Evolutionary conservation across 306 rosid species (phyloP), one percentile per base, ranked within the genome.

Genomic region (Ochetophila trinervis): DNA sequence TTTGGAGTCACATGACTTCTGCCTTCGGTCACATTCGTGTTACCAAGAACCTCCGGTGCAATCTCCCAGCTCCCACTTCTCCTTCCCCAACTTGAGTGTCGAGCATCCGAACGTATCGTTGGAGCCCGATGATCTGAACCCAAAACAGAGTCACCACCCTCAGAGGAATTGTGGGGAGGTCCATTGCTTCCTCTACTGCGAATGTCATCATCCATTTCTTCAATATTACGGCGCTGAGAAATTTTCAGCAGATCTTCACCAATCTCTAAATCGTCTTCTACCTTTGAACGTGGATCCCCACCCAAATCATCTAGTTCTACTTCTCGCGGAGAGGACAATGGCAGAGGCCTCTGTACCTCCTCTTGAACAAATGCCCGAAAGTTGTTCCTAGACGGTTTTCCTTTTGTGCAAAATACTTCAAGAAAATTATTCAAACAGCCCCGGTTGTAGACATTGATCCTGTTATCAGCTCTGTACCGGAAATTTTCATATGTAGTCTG

Each of bases 401-500:
- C 75, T 79, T 85, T 80, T 5, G 95, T 73, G 74, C 94, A 91
- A 62, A 91, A 91, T 72, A 88, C 84, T 81, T 91, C 98, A 2
- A 82, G 81, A 78, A 91, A 88, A 80, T 91, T 91, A 66, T 78
- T 78, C 56, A 75, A 44, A 71, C 98, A 88, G 16, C 96, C 98
- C 51, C 74, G 86, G 63, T 91, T 79, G 76, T 78, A 88, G 70
- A 80, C 88, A 69, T 88, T 91, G 63, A 68, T 62, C 86, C 95
- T 81, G 76, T 74, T 80, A 58, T 91, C 97, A 49, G 84, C 91
- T 85, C 88, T 82, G 72, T 87, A 80, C 73, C 96, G 82, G 85
- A 85, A 91, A 66, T 91, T 91, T 56, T 91, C 96, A 56, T 88
- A 87, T 56, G 98, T 91, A 27, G 98, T 91, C 98, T 91, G 96